Conservation (phyloP, 2,329 filamentous ascomycete species). For the Fusarium marasasianum region DNA sequence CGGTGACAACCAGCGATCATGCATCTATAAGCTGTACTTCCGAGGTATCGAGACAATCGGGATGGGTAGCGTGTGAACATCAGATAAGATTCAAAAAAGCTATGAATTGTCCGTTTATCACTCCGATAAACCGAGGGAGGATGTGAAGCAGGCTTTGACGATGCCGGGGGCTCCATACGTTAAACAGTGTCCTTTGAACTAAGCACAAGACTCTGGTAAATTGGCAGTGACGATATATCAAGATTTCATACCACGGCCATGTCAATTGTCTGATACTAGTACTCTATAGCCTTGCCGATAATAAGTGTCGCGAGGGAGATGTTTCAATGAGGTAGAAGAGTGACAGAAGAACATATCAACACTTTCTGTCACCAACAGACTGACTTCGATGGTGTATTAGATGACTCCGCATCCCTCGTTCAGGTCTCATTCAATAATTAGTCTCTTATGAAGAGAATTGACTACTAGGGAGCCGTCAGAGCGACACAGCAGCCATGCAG, state of each 20-base stretch:
- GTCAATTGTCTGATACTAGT: rapidly evolving
- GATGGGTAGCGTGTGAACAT: background rate
- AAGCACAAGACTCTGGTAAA: too few species aligned
- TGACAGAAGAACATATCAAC: background rate
- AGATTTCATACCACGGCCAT: rapidly evolving
- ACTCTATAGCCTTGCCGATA: background rate
- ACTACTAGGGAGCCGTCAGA: too few species aligned
- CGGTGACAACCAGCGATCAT: too few species aligned
- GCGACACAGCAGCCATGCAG: background rate
- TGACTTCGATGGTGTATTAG: too few species aligned
- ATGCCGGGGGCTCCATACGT: background rate
- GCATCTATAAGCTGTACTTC: background rate
- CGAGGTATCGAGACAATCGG: too few species aligned
- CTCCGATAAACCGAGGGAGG: background rate
- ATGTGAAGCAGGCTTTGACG: background rate
- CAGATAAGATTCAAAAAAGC: too few species aligned
- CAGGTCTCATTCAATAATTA: rapidly evolving
- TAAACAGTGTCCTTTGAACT: background rate
- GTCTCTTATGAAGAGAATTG: background rate
- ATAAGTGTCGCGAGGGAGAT: background rate
- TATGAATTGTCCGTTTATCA: rapidly evolving
- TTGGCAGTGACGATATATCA: background rate
- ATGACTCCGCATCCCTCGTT: background rate
- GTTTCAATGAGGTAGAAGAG: background rate
- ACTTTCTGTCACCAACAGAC: background rate